Conservation (phyloP, 768 basidiomycete genomes). For the Trametes cingulata region DNA sequence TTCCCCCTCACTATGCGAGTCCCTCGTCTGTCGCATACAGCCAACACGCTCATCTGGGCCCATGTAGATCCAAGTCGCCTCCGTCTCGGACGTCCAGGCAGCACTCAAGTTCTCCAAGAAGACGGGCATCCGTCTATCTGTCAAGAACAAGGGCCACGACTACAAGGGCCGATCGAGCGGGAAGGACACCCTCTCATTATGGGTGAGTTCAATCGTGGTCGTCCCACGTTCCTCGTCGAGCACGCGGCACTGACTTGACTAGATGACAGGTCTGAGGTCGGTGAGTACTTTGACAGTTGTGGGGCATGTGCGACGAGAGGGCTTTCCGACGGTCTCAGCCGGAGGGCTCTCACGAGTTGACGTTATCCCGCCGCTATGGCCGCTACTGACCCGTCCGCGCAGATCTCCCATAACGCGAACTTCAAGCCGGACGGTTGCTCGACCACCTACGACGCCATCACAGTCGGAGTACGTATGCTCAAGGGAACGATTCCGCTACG, state of each 20-base stretch:
- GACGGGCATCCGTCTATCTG: constrained; percentile 29
- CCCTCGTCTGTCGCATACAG: background rate
- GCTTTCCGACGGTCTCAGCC: too few species aligned
- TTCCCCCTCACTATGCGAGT: constrained; percentile 32
- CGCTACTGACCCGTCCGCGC: background rate
- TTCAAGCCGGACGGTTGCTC: constrained; percentile 25
- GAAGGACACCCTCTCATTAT: constrained; percentile 29
- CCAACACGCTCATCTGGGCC: background rate
- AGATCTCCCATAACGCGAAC: constrained; percentile 16
- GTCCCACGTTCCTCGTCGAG: background rate
- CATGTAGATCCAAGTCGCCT: constrained; percentile 30
- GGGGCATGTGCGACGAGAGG: too few species aligned
- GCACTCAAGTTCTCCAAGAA: constrained; percentile 29
- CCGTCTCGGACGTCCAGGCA: constrained; percentile 26
- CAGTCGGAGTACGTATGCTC: constrained; percentile 29
- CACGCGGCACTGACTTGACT: too few species aligned
- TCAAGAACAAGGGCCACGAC: constrained; percentile 39
- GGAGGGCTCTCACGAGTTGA: too few species aligned
- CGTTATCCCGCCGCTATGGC: too few species aligned
- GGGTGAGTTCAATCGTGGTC: constrained; percentile 21
- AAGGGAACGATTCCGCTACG: background rate
- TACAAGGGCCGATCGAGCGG: constrained; percentile 35
- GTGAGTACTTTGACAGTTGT: constrained; percentile 3
- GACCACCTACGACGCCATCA: constrained; percentile 31
- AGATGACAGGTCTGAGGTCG: constrained; percentile 23